A percentile compares a stretch with the other conserved stretches of the same genome.
These are phyloP conservation scores for Coemansia sp. DNA, from an alignment of 192 early-diverging fungal species.

Conservation along the genomic window DNA sequence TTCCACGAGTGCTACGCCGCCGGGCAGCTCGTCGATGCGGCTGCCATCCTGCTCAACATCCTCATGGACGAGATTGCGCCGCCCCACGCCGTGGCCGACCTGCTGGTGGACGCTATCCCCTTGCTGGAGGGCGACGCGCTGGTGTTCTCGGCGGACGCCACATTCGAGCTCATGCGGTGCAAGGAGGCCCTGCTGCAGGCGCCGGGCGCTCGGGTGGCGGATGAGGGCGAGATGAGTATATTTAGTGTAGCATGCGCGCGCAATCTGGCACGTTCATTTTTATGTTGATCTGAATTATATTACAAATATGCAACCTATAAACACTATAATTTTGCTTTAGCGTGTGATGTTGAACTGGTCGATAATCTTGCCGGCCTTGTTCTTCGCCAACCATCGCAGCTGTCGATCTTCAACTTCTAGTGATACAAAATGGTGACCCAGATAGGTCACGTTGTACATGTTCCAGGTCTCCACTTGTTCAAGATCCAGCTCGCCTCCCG, in stretches of 20 bases:
- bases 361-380: constrained; percentile 16
- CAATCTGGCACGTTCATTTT: constrained; percentile 44
- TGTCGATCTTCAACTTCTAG: constrained; percentile 28
- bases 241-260: constrained; percentile 45
- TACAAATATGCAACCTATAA: too few species aligned
- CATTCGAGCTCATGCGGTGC: constrained; percentile 65
- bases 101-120: constrained; percentile 64
- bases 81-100: constrained; percentile 46
- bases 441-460: constrained; percentile 58
- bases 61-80: constrained; percentile 56
- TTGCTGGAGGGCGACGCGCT: constrained; percentile 59
- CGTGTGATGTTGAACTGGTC: constrained; percentile 29
- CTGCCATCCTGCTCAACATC: constrained; percentile 45
- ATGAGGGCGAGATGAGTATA: constrained; percentile 23
- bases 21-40: constrained; percentile 41
- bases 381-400: constrained; percentile 32
- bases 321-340: too few species aligned
- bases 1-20: constrained; percentile 57
- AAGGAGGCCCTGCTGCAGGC: constrained; percentile 55
- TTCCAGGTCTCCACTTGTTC: constrained; percentile 63
- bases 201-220: neutral
- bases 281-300: too few species aligned
- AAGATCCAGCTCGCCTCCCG: constrained; percentile 65
- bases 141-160: constrained; percentile 60
- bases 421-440: constrained; percentile 57